A percentile compares a stretch with the other conserved stretches of the same genome.
phyloP scores from a whole-genome alignment of 1,284 basidiomycete genomes.

The Sanghuangporus baumii region DNA sequence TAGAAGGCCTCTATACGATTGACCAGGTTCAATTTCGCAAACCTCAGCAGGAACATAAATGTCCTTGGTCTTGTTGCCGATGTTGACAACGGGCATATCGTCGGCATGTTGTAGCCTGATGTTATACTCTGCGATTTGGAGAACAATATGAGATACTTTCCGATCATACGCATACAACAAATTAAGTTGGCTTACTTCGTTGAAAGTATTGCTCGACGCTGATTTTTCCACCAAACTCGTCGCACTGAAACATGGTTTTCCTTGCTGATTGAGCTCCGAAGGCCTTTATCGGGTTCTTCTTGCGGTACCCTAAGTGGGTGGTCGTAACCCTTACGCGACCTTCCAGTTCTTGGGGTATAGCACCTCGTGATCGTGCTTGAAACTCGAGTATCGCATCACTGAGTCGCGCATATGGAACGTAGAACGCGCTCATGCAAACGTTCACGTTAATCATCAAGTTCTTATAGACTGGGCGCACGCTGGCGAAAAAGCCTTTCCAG shows the following conservation, averaged over 20 bases:
- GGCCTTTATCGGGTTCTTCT: constrained; percentile 42
- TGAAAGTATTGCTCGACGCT: constrained; percentile 60
- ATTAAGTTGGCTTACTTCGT: constrained; percentile 37
- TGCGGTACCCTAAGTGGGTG: constrained; percentile 47
- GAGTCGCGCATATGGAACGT: constrained; percentile 52
- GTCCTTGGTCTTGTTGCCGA: constrained; percentile 39
- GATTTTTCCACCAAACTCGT: constrained; percentile 44
- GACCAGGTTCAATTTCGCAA: constrained; percentile 55
- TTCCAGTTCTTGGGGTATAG: constrained; percentile 41
- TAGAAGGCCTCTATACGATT: constrained; percentile 45
- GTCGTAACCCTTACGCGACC: constrained; percentile 54
- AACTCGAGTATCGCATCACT: constrained; percentile 51
- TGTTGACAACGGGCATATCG: constrained; percentile 56
- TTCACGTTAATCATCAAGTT: constrained; percentile 72
- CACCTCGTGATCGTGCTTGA: constrained; percentile 35
- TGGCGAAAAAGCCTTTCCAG: constrained; percentile 63
- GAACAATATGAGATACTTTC: background rate
- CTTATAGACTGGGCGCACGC: constrained; percentile 58
- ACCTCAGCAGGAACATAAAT: constrained; percentile 61
- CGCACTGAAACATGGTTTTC: constrained; percentile 45
- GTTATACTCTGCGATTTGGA: constrained; percentile 44
- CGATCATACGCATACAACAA: background rate
- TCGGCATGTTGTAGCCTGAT: constrained; percentile 42
- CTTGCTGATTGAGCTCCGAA: constrained; percentile 43
- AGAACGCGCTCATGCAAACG: constrained; percentile 69